Evolutionary conservation across 2,329 filamentous ascomycete genomes (phyloP).

Genomic region (Mollisiaceae sp.): DNA sequence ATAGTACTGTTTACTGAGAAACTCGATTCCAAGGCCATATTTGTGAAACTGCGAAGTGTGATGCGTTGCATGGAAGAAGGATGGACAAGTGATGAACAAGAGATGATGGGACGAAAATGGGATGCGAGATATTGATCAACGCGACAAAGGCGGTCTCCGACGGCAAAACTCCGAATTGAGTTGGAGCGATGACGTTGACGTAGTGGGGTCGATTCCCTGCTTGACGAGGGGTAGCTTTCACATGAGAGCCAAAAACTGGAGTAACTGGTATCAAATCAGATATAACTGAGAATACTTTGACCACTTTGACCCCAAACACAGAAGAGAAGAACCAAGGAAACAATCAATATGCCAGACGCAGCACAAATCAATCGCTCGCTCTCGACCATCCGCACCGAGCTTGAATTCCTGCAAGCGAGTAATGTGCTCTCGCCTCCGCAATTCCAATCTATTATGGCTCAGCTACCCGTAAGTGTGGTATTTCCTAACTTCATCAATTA

Average conservation of each 20-base stretch:
- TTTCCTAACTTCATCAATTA: conserved; percentile 10
- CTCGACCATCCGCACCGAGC: conserved; percentile 33
- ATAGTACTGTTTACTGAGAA: conserved; percentile 36
- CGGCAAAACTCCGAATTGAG: background rate
- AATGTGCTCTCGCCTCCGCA: conserved; percentile 40
- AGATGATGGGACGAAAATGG: conserved; percentile 1
- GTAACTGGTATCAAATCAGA: background rate
- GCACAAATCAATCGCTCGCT: conserved; percentile 39
- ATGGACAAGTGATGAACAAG: background rate
- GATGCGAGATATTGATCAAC: background rate
- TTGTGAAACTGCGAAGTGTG: conserved; percentile 10
- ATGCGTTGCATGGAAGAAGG: conserved; percentile 4
- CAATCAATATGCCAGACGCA: conserved; percentile 37
- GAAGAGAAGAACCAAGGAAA: background rate
- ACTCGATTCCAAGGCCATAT: conserved; percentile 17
- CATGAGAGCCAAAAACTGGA: too few relatives aligned
- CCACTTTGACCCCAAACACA: background rate
- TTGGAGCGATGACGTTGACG: conserved; percentile 15
- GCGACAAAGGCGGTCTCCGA: background rate
- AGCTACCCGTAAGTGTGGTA: conserved; percentile 39
- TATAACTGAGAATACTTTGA: too few relatives aligned
- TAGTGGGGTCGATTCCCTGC: conserved; percentile 5
- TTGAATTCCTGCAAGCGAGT: conserved; percentile 42
- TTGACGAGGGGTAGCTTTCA: too few relatives aligned
- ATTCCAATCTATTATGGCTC: conserved; percentile 42